Evolutionary conservation across 768 basidiomycete genomes (phyloP).

Genomic region (Hypholoma sublateritium): DNA sequence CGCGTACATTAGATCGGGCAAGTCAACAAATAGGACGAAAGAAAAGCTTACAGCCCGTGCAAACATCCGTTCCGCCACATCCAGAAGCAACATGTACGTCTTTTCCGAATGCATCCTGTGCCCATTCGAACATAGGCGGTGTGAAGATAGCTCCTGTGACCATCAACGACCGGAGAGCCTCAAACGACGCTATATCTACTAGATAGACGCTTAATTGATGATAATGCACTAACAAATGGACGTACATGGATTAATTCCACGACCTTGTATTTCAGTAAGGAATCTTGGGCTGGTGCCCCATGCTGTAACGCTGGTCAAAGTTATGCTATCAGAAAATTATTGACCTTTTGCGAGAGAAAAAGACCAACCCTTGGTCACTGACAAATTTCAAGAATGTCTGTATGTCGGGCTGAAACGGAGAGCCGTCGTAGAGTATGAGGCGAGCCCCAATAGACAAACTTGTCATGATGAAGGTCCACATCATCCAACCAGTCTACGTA

Average conservation of each 20-base stretch:
- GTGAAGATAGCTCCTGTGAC: slow-evolving; percentile 69
- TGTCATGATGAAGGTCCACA: slow-evolving; percentile 68
- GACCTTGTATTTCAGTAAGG: slow-evolving; percentile 59
- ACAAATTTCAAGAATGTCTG: slow-evolving; percentile 55
- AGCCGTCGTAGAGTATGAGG: slow-evolving; percentile 64
- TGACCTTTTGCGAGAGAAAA: neutral
- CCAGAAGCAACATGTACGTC: slow-evolving; percentile 51
- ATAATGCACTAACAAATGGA: slow-evolving; percentile 1
- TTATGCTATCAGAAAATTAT: slow-evolving; percentile 1
- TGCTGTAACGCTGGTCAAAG: slow-evolving; percentile 29
- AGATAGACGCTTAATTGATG: neutral
- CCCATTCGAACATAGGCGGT: slow-evolving; percentile 66
- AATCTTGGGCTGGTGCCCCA: slow-evolving; percentile 63
- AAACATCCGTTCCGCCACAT: slow-evolving; percentile 79
- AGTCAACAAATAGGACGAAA: neutral
- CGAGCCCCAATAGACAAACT: slow-evolving; percentile 54
- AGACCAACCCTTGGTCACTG: slow-evolving; percentile 51
- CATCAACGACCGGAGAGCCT: slow-evolving; percentile 49
- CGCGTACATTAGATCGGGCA: neutral
- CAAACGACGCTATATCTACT: slow-evolving; percentile 55
- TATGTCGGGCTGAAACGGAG: slow-evolving; percentile 63
- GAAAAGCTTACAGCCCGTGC: slow-evolving; percentile 51
- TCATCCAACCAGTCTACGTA: slow-evolving; percentile 77
- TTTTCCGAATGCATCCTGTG: slow-evolving; percentile 55
- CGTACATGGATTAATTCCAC: slow-evolving; percentile 55